Evolutionary conservation across 768 basidiomycete species (phyloP).

Genomic region (Tylopilus vinaceipallidus): DNA sequence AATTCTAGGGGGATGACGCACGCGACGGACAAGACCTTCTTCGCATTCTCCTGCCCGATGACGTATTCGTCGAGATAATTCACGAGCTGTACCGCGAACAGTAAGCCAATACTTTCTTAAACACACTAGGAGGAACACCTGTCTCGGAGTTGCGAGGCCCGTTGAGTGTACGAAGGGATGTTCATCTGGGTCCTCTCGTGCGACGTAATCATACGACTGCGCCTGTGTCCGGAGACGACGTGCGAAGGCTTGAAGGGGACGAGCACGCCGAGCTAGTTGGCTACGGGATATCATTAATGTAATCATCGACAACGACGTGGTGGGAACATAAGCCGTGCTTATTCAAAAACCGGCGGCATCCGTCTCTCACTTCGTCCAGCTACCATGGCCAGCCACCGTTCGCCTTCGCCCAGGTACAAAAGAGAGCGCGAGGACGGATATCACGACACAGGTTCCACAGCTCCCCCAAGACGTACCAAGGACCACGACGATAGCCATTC

Average conservation of each 20-base stretch:
- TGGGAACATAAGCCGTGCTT: slow-evolving; percentile 3
- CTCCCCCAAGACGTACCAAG: slow-evolving; percentile 32
- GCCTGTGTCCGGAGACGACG: slow-evolving; percentile 57
- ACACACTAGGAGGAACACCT: slow-evolving; percentile 33
- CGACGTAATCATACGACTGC: slow-evolving; percentile 41
- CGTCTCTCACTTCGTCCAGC: not conserved
- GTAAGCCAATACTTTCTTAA: slow-evolving; percentile 9
- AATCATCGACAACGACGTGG: not conserved
- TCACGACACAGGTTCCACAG: slow-evolving; percentile 34
- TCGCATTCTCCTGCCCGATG: slow-evolving; percentile 88
- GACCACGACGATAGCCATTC: slow-evolving; percentile 26
- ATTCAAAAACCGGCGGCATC: not conserved
- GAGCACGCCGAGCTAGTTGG: slow-evolving; percentile 24
- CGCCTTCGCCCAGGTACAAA: slow-evolving; percentile 43
- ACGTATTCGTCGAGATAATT: slow-evolving; percentile 87
- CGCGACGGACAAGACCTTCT: slow-evolving; percentile 94
- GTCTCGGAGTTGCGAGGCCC: slow-evolving; percentile 57
- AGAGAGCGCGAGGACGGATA: slow-evolving; percentile 31
- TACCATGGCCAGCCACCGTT: slow-evolving; percentile 45
- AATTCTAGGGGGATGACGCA: slow-evolving; percentile 41
- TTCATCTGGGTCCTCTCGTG: slow-evolving; percentile 33
- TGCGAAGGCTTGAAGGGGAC: slow-evolving; percentile 27
- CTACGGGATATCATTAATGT: slow-evolving; percentile 22
- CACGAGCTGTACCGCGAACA: slow-evolving; percentile 52
- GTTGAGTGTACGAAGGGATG: slow-evolving; percentile 39